Evolutionary conservation across 306 rosid species (phyloP), one percentile per base, ranked within the genome.

Genomic region (Gastrolobium villosum): DNA sequence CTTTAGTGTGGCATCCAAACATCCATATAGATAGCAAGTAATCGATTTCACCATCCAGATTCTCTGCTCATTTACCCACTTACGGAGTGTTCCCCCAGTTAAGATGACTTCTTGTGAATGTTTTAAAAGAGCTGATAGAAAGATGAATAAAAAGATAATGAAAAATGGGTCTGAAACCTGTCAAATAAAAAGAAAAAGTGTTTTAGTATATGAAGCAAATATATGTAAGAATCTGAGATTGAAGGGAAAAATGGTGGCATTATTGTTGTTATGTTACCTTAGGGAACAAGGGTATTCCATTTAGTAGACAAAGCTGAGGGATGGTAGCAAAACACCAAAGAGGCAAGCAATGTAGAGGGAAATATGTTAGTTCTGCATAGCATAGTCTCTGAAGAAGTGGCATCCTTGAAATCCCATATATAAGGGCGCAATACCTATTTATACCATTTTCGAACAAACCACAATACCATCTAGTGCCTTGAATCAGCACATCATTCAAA

Each of bases 1-100:
- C 85, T 89, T 88, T 75, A 89, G 72, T 32, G 89, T 4, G 68
- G 87, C 90, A 75, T 86, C 92, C 76, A 91, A 62, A 44, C 86
- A 73, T 65, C 97, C 94, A 78, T 83, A 86, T 5, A 83, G 74
- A 40, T 83, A 48, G 20, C 85, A 71, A n/a, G 91, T 88, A 10
- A 78, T 54, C 34, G 90, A 79, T 69, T 67, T 90, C 11, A 93
- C 85, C 96, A 93, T 89, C 97, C 96, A 93, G 6, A 87, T 74
- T 49, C 94, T 77, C 6, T 86, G 94, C 71, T 90, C 97, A 35
- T 87, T 87, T 52, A 86, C 62, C 89, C 89, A 86, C 31, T 82
- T 65, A 0, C 26, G 77, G 4, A 87, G 39, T 43, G 96, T 72
- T 37, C 85, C 86, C 37, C 92, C 89, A 0, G 90, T 83, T 65